Conservation (phyloP, 306 rosid genomes). For the Herpetospermum pedunculosum region DNA sequence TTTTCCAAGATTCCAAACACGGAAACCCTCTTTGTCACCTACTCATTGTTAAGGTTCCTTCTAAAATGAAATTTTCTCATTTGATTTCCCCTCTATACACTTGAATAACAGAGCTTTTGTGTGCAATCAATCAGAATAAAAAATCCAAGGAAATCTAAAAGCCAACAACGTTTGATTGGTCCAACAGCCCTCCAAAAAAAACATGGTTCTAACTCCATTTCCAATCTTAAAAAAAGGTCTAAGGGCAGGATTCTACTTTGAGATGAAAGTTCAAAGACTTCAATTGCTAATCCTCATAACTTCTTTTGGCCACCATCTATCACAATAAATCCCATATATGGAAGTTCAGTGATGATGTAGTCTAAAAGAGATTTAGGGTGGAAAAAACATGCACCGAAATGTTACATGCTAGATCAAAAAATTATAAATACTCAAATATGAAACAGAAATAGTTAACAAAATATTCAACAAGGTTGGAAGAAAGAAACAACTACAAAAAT, state of each 20-base stretch:
- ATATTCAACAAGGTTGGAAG: neutral
- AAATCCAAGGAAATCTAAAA: neutral
- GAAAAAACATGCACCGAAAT: neutral
- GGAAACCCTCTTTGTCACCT: neutral
- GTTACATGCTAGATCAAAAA: neutral
- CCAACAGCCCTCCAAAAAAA: neutral
- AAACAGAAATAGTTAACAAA: neutral
- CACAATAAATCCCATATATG: neutral
- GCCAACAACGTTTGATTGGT: neutral
- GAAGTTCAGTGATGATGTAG: neutral
- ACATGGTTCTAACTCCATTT: neutral
- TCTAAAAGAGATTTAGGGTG: neutral
- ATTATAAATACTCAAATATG: neutral
- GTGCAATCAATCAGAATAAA: neutral
- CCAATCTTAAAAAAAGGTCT: neutral
- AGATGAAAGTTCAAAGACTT: neutral
- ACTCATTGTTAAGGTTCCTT: neutral
- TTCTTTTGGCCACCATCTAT: neutral
- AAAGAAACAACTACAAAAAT: neutral
- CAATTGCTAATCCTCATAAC: neutral
- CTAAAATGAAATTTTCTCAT: neutral
- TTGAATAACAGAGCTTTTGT: neutral
- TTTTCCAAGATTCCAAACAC: neutral
- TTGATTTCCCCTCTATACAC: neutral
- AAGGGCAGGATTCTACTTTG: neutral